Percentiles rank a stretch among this genome's conserved stretches.
These are phyloP conservation scores for Boletus sp. DNA, from an alignment of 768 basidiomycete genomes.

Conservation along the genomic window DNA sequence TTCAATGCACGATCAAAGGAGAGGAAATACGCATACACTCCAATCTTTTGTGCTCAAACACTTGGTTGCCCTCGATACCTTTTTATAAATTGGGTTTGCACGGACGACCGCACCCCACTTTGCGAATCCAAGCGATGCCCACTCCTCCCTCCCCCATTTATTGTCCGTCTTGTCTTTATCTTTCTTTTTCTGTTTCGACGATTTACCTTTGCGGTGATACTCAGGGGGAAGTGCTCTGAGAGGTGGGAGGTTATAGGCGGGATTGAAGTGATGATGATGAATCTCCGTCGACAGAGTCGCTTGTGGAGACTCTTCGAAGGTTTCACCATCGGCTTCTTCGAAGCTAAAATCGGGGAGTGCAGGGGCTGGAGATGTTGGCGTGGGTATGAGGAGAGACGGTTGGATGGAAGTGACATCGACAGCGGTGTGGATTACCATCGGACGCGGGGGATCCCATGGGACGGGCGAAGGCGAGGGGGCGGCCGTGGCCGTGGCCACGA, in stretches of 20 bases:
- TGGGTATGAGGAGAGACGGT: slow-evolving; percentile 34
- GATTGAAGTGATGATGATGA: slow-evolving; percentile 40
- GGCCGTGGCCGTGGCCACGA: neutral
- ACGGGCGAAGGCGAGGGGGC: neutral
- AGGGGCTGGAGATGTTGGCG: slow-evolving; percentile 34
- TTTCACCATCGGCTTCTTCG: slow-evolving; percentile 28
- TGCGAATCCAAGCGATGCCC: slow-evolving; percentile 59
- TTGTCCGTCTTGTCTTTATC: slow-evolving; percentile 49
- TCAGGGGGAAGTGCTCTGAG: slow-evolving; percentile 54
- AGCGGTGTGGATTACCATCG: slow-evolving; percentile 25
- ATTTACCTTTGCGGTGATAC: slow-evolving; percentile 47
- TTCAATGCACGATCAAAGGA: neutral
- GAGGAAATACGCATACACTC: slow-evolving; percentile 53
- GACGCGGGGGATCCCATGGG: slow-evolving; percentile 4
- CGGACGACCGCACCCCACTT: slow-evolving; percentile 73
- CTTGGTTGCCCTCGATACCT: slow-evolving; percentile 67
- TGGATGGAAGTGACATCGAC: slow-evolving; percentile 28
- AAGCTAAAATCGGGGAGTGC: slow-evolving; percentile 33
- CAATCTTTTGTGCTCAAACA: slow-evolving; percentile 79
- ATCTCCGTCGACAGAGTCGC: slow-evolving; percentile 14
- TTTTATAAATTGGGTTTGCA: slow-evolving; percentile 74
- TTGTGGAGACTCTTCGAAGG: slow-evolving; percentile 16
- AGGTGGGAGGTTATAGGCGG: slow-evolving; percentile 52
- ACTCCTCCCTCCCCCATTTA: slow-evolving; percentile 59
- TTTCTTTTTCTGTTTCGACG: slow-evolving; percentile 48